Evolutionary conservation across 129 eudicot species (phyloP), one percentile per base, ranked within the genome.

Genomic region (Tanacetum coccineum): DNA sequence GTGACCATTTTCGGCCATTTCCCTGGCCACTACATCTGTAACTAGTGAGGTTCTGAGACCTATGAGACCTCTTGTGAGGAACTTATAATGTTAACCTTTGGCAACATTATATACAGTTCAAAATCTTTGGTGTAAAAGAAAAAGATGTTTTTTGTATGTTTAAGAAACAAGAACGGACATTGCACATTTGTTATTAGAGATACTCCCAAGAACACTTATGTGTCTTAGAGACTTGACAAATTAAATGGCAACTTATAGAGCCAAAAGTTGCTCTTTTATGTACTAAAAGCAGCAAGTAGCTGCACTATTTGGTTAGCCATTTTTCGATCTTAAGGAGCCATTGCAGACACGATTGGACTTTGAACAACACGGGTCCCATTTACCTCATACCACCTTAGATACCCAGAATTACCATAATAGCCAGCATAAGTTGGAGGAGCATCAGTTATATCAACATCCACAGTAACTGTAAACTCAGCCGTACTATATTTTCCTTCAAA

Each of bases 311-410:
- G 46, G 6, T 48, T 21, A 65, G 26, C 42, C 64, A 21, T 25
- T 55, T n/a, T 28, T 21, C 22, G 17, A 59, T 25, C 61, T 72
- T 55, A 55, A 10, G 54, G 59, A 10, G 78, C 78, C 6, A 44
- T 64, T 25, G 87, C 81, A 44, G 83, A 78, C 3, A 78, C 81
- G 1, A 82, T 78, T 8, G 81, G 83, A 58, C 87, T 82, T 62
- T 73, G 75, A 25, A 82, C 81, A 1, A 82, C 73, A 63, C 40
- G 81, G 42, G 51, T 79, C 20, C 81, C 84, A 9, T 79, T 76
- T 10, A 76, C 72, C 70, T 83, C 87, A 4, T 22, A 15, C 82
- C 87, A 83, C 42, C 77, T 73, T 19, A 83, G 19, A 52, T 79
- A 79, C 15, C 84, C 84, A 25, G 62, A 76, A 47, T 79, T 83